phyloP scores from a whole-genome alignment of 202 grass and related monocot genomes.

The Panicum virgatum region DNA sequence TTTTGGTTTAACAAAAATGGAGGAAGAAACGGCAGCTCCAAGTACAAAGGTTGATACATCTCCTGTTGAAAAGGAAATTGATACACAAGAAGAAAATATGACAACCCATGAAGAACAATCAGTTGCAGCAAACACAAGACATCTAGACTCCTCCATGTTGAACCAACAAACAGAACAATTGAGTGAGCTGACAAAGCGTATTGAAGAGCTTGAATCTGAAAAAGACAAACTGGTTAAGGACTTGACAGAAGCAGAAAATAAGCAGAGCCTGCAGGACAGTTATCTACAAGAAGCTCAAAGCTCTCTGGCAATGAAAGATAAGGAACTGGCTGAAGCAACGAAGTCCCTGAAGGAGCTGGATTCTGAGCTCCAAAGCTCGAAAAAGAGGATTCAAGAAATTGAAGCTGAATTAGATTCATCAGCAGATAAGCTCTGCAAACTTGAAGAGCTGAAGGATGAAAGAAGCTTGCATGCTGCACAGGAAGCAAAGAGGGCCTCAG shows the following conservation, averaged over 20 bases:
- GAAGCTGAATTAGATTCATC: conserved; percentile 62
- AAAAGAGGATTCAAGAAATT: conserved; percentile 65
- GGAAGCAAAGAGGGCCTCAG: conserved; percentile 73
- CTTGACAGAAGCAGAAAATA: conserved; percentile 74
- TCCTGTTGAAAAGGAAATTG: conserved; percentile 23
- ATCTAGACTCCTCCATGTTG: conserved; percentile 44
- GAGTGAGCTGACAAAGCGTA: conserved; percentile 51
- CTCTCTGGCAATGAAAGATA: conserved; percentile 59
- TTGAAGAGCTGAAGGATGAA: conserved; percentile 69
- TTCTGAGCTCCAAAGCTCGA: conserved; percentile 64
- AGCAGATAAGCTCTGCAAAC: conserved; percentile 55
- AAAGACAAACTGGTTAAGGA: conserved; percentile 54
- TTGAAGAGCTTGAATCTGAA: conserved; percentile 82
- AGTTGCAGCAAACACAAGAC: conserved; percentile 27
- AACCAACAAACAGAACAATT: conserved; percentile 55
- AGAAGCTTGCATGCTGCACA: conserved; percentile 65
- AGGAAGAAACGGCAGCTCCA: conserved; percentile 34
- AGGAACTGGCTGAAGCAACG: conserved; percentile 67
- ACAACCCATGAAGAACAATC: conserved; percentile 46
- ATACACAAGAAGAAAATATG: conserved; percentile 41
- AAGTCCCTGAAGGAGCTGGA: conserved; percentile 48
- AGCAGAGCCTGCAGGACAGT: conserved; percentile 57
- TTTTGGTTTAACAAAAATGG: conserved; percentile 38
- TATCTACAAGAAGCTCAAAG: conserved; percentile 74
- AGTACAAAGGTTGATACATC: not conserved